Conservation (phyloP, 2,329 filamentous ascomycete species). For the Fusarium nanum region DNA sequence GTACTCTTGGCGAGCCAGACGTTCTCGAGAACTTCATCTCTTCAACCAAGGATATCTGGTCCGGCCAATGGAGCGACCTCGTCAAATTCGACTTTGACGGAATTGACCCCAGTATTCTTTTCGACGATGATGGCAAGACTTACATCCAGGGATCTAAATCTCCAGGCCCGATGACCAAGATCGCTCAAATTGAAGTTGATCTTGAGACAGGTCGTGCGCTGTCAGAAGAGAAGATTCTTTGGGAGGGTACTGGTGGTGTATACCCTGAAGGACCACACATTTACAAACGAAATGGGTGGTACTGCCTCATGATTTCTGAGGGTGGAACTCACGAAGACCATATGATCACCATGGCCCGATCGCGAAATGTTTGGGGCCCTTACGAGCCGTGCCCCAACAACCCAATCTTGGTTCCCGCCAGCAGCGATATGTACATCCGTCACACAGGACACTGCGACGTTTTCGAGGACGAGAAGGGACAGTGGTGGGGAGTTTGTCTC, state of each 20-base stretch:
- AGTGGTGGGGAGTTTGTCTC: slow-evolving; percentile 23
- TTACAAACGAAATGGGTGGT: slow-evolving; percentile 23
- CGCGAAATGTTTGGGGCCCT: slow-evolving; percentile 7
- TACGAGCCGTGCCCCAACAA: slow-evolving; percentile 10
- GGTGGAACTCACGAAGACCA: slow-evolving; percentile 19
- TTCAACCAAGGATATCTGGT: slow-evolving; percentile 10
- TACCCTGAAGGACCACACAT: slow-evolving; percentile 16
- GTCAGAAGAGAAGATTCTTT: slow-evolving; percentile 7
- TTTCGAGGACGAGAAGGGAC: slow-evolving; percentile 4
- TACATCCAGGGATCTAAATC: slow-evolving; percentile 22
- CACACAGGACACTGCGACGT: slow-evolving; percentile 19
- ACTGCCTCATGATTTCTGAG: slow-evolving; percentile 13
- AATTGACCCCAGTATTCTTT: slow-evolving; percentile 4
- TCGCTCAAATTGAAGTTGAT: slow-evolving; percentile 13
- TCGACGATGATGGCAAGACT: slow-evolving; percentile 5
- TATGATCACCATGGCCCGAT: slow-evolving; percentile 22
- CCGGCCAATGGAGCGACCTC: slow-evolving; percentile 6
- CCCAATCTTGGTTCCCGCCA: slow-evolving; percentile 1
- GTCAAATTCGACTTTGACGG: slow-evolving; percentile 18
- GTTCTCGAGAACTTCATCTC: slow-evolving; percentile 12
- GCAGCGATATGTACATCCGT: slow-evolving; percentile 1
- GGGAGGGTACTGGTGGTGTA: background rate
- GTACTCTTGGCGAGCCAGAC: background rate
- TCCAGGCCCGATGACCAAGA: background rate
- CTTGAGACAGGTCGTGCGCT: background rate